Percentiles rank a stretch among this genome's conserved stretches.
phyloP scores from a whole-genome alignment of 805 yeast species.

The Spathaspora passalidarum region DNA sequence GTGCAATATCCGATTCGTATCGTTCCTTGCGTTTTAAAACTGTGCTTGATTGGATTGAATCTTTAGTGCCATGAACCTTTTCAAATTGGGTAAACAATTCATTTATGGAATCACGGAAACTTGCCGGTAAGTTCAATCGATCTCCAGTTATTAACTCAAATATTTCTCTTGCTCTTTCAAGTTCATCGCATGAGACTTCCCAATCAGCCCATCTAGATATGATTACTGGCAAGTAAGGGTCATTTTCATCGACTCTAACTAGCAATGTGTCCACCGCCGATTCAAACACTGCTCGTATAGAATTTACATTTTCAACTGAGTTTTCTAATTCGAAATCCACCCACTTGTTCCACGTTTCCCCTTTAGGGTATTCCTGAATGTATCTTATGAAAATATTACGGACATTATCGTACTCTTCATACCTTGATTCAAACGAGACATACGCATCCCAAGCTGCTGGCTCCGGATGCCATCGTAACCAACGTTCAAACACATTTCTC shows the following conservation, averaged over 20 bases:
- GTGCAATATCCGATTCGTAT: conserved; percentile 48
- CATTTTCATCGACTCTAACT: conserved; percentile 11
- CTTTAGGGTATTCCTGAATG: conserved; percentile 28
- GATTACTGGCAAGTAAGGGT: conserved; percentile 26
- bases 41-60: conserved; percentile 52
- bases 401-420: conserved; percentile 53
- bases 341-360: conserved; percentile 75
- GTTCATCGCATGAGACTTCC: conserved; percentile 61
- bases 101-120: conserved; percentile 34
- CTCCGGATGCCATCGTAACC: conserved; percentile 79
- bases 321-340: conserved; percentile 55
- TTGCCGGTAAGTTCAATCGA: conserved; percentile 22
- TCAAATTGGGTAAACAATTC: conserved; percentile 52
- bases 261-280: conserved; percentile 57
- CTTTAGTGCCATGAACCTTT: conserved; percentile 57
- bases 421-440: conserved; percentile 68
- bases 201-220: conserved; percentile 63
- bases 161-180: conserved; percentile 61
- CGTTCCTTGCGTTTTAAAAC: conserved; percentile 50
- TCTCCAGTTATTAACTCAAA: conserved; percentile 47
- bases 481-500: conserved; percentile 65
- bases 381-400: conserved; percentile 58
- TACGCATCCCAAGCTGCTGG: conserved; percentile 71
- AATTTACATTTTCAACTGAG: conserved; percentile 32
- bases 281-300: conserved; percentile 64